phyloP scores from a whole-genome alignment of 164 flowering plant species.

The Stephania cephalantha region DNA sequence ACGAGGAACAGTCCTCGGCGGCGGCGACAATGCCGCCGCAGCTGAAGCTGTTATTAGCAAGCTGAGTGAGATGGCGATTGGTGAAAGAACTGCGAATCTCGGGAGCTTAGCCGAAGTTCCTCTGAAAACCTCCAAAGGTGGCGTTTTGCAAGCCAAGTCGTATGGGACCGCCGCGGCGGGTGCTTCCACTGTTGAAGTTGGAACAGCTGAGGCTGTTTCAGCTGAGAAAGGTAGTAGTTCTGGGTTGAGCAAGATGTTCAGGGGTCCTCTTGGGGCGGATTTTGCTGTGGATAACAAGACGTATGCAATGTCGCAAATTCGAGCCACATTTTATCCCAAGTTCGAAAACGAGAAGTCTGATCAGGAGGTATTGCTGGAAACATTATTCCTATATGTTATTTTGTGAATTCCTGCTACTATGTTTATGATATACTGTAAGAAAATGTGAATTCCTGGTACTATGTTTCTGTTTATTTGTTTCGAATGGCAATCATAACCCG shows the following conservation, averaged over 20 bases:
- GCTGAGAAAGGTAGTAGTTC: conserved; percentile 18
- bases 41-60: conserved; percentile 29
- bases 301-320: conserved; percentile 55
- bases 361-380: conserved; percentile 61
- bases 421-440: not conserved
- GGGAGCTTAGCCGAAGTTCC: conserved; percentile 28
- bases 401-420: not conserved
- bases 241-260: conserved; percentile 39
- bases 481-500: not conserved
- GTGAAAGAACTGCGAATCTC: conserved; percentile 24
- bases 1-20: conserved; percentile 13
- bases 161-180: conserved; percentile 59
- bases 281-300: conserved; percentile 64
- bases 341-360: conserved; percentile 98
- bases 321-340: conserved; percentile 96
- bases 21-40: conserved; percentile 11
- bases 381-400: too few relatives aligned
- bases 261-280: conserved; percentile 40
- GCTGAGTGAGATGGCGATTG: conserved; percentile 26
- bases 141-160: conserved; percentile 42
- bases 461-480: not conserved
- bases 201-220: conserved; percentile 8
- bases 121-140: conserved; percentile 23
- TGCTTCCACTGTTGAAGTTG: conserved; percentile 22
- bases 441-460: not conserved